Evolutionary conservation across 768 basidiomycete genomes (phyloP), one percentile per base, ranked within the genome.

Genomic region (Russula sp.): DNA sequence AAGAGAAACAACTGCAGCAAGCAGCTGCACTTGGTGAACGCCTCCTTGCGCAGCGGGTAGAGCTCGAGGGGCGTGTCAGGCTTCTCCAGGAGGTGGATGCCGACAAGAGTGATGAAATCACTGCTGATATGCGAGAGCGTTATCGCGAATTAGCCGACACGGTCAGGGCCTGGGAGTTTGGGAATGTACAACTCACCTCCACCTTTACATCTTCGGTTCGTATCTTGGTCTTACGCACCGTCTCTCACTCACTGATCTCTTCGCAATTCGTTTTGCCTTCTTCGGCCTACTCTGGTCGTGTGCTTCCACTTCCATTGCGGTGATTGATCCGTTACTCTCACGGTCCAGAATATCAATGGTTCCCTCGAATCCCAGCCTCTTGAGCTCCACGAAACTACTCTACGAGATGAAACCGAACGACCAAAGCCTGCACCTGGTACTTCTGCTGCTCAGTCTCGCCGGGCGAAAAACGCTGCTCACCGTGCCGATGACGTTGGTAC

Each of bases 11-110:
- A 75, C 87, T 98, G 38, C 87, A 92, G 67, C 89, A 92, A 68
- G 92, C 93, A 5, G 94, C 92, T 42, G 89, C 87, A 61, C 86
- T 98, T 73, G 95, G 96, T 57, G 94, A 97, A 77, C 89, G 92
- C 74, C 86, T 98, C 71, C 86, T 98, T 66, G 84, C 86, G 22
- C 96, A 98, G 79, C 93, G 93, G 76, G 88, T 92, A 77, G 92
- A 96, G 73, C 84, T 98, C 66, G 92, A 97, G 75, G 87, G 89
- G 72, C 84, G 92, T 57, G 92, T 98, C 64, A 80, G 84, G 50
- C 88, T 89, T 72, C 80, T 96, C 58, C 88, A 92, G 70, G 88
- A 89, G 40, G 73, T 84, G 18, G 87, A 87, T 59, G 81, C 77
- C 22, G 87, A 86, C 64, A 86, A 83, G 67, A 78, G 76, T 3